Evolutionary conservation across 208 protist genomes (phyloP), one percentile per base, ranked within the genome.

Genomic region (Trypanosomatidae sp.): DNA sequence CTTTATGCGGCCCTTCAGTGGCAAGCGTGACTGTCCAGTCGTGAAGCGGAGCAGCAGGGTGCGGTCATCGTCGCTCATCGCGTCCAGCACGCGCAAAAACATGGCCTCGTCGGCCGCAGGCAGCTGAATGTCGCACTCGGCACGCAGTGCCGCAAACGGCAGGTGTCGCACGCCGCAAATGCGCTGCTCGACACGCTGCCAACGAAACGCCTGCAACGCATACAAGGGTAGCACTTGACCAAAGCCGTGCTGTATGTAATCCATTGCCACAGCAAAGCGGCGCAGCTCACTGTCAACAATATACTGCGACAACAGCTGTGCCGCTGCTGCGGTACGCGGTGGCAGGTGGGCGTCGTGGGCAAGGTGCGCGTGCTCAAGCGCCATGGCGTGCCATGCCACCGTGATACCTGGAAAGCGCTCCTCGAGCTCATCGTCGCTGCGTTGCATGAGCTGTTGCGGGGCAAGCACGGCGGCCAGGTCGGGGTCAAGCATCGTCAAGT

Each of bases 31-130:
- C 66, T 92, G 86, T 4, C 86, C 86, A 0, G 86, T 94, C 15
- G 75, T 83, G 51, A 94, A 94, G 27, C 82, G 78, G 25, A 94
- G 66, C 11, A 94, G 66, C 13, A 81, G 64, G 19, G 68, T 78
- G 23, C 86, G 60, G 48, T 94, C 86, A 52, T 87, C 81, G 45
- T 89, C 78, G 0, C 75, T 74, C 74, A 94, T 94, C 20, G 43
- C 56, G 33, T 73, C 48, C 16, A 94, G 53, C 26, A 92, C 79
- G 11, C 58, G 48, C 6, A 75, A 48, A 45, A 94, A 94, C 71
- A 86, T 85, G 20, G 45, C 43, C 7, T 63, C 54, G 32, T 85
- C 68, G 4, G 30, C 37, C 8, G 48, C n/a, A 13, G 72, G 54
- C 2, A 94, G 65, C 41, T 70, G 60, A 7, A 94, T 67, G 51